Conservation (phyloP, 352 stramenopile genomes). For the Phytophthora sansomeana region DNA sequence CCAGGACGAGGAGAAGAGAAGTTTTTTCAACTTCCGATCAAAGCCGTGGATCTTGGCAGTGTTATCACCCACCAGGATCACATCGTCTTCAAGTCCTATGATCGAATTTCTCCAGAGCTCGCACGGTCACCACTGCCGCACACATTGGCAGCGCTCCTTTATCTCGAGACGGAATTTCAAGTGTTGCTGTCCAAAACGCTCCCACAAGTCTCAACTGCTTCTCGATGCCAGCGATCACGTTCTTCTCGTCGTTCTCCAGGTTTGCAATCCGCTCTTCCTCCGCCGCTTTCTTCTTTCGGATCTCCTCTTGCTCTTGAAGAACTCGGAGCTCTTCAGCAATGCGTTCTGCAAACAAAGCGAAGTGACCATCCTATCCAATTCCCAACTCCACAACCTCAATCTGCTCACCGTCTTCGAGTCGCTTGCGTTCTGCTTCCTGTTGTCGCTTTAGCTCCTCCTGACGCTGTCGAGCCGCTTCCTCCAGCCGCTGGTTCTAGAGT, state of each 20-base stretch:
- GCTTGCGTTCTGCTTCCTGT: conserved; percentile 56
- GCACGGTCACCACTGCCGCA: conserved; percentile 32
- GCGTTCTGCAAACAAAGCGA: conserved; percentile 37
- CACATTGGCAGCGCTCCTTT: conserved; percentile 28
- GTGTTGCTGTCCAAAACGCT: conserved; percentile 54
- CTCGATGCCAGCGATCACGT: conserved; percentile 48
- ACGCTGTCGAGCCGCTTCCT: conserved; percentile 56
- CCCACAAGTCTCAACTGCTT: conserved; percentile 54
- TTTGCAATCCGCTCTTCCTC: conserved; percentile 53
- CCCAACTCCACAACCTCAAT: neutral
- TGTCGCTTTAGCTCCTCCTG: conserved; percentile 53
- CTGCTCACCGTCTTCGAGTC: conserved; percentile 52
- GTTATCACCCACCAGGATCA: conserved; percentile 53
- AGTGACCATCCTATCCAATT: neutral
- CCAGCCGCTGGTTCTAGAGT: conserved; percentile 74
- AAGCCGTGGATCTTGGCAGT: conserved; percentile 40
- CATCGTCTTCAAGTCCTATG: conserved; percentile 33
- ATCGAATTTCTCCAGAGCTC: conserved; percentile 41
- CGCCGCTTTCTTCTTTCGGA: conserved; percentile 23
- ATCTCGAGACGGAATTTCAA: conserved; percentile 24
- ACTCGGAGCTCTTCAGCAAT: conserved; percentile 45
- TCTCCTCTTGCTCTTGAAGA: conserved; percentile 44
- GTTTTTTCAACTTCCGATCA: conserved; percentile 28
- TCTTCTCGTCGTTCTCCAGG: conserved; percentile 49
- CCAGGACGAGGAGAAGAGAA: conserved; percentile 36